Conservation (phyloP, 1,284 basidiomycete species). For the Cutaneotrichosporon daszewskae region DNA sequence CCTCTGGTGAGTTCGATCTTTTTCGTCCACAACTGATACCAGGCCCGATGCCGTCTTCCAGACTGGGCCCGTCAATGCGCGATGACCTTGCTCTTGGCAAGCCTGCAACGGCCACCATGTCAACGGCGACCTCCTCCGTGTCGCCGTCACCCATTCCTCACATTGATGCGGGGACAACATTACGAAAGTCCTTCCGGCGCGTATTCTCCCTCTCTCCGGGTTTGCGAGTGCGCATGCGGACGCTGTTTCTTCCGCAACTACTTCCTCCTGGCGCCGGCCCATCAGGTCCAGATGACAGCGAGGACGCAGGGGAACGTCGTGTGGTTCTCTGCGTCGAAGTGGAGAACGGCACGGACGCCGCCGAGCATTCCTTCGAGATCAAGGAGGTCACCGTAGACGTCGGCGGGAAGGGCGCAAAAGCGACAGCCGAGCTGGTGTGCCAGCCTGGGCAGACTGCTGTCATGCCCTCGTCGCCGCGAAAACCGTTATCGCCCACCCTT, state of each 20-base stretch:
- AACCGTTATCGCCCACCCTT: not conserved
- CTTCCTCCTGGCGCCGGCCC: constrained; percentile 47
- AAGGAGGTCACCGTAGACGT: constrained; percentile 66
- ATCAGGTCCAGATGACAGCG: constrained; percentile 51
- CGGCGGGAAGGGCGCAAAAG: constrained; percentile 66
- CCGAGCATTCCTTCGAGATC: constrained; percentile 59
- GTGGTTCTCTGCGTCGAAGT: constrained; percentile 80
- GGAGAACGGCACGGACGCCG: constrained; percentile 53
- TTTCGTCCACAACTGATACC: not conserved
- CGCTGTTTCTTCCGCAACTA: constrained; percentile 76
- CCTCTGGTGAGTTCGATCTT: constrained; percentile 19
- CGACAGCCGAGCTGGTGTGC: constrained; percentile 51
- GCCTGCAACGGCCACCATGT: not conserved
- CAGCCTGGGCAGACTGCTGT: constrained; percentile 28
- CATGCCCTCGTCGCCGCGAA: not conserved
- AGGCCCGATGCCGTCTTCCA: constrained; percentile 30
- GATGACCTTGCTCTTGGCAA: constrained; percentile 23
- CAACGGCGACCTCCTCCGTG: not conserved
- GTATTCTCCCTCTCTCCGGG: constrained; percentile 69
- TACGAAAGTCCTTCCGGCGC: constrained; percentile 79
- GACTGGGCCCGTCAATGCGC: constrained; percentile 31
- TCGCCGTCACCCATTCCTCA: too few species aligned
- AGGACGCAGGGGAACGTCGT: constrained; percentile 70
- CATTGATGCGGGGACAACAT: constrained; percentile 50
- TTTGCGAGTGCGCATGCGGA: constrained; percentile 79